Evolutionary conservation across 257 asterid genomes (phyloP), one percentile per base, ranked within the genome.

Genomic region (Buddleja alternifolia): DNA sequence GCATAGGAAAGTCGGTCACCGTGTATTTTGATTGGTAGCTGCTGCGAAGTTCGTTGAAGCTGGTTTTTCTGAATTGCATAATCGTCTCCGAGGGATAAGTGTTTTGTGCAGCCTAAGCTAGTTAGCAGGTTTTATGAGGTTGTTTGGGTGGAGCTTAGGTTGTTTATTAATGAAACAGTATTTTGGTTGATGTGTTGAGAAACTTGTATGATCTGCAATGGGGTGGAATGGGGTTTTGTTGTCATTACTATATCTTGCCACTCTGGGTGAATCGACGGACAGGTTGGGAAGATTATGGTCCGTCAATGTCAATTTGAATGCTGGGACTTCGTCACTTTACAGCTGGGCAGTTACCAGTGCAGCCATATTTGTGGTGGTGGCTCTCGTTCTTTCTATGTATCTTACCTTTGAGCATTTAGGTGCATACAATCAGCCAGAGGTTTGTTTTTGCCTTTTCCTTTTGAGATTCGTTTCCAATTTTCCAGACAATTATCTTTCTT

Each of bases 381-480:
- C 96, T 76, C 84, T 93, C 62, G 57, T 89, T 76, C 83, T 93
- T 63, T 88, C 99, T 8, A 77, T 85, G 87, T 88, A 81, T 75
- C 96, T 93, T 39, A 81, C 88, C 53, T 87, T 93, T 23, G 99
- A 90, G 90, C 97, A 93, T 82, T 81, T 93, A 77, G 88, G 93
- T 72, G 88, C 97, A 0, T 93, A 90, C 80, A 78, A 90, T 71
- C 96, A 88, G 81, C 99, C 97, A 16, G 97, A 86, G 99, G 99
- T 90, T 75, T 7, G 88, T 78, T 53, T n/a, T 61, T 56, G 29
- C 25, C 9, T 14, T 60, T 73, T 16, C 24, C 23, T 59, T 55
- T 34, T 34, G 57, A 44, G 41, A 39, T 50, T 32, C 65, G 19
- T 61, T 10, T 54, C 36, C 4, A 39, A 16, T 19, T 47, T 16